Base-by-base conservation (phyloP, 2,329 filamentous ascomycete genomes). In the Trichoderma citrinoviride region DNA sequence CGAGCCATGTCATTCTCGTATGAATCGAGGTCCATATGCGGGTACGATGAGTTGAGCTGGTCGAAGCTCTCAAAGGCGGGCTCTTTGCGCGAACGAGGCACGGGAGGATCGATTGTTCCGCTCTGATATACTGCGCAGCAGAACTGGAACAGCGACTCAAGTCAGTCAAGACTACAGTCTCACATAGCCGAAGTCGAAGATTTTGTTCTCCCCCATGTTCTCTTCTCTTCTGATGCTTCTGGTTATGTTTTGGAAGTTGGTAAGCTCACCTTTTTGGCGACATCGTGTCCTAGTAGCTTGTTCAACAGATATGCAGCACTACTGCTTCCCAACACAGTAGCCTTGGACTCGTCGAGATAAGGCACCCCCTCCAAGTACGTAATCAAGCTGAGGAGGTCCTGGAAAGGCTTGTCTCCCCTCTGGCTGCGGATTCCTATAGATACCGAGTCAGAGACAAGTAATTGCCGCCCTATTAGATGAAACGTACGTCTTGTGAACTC, bases 241-340 rank as follows among this genome's bases (percentile, higher is more conserved):
- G 33, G 33, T 5, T 14, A 1, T 10, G 0, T 37, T 37, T 37
- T 37, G 33, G 33, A 5, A 4, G 14, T 43, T 27, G 47, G 8
- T 1, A 2, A 67, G 71, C 60, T 65, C 7, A 78, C 77, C 63
- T 73, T 82, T 49, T 81, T 80, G 12, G 80, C 83, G 1, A 87
- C 74, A 0, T 80, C 75, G 23, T 85, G 80, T 0, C 83, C 83
- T 55, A 85, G 78, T 23, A 87, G 80, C 82, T 83, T 87, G 69
- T 85, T 84, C 68, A 85, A 79, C 82, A 87, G 82, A 72, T 85
- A 87, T 10, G 83, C 85, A n/a, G 85, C 85, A 65, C 83, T 86
- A 7, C 81, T 82, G 7, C 77, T 81, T 0, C 85, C 85, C 1
- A 82, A 75, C 0, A 83, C 79, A 21, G 87, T 77, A 1, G 82